These are phyloP conservation scores for Gamarada debralockiae DNA, from an alignment of 495 filamentous ascomycete species.

Conservation along the genomic window DNA sequence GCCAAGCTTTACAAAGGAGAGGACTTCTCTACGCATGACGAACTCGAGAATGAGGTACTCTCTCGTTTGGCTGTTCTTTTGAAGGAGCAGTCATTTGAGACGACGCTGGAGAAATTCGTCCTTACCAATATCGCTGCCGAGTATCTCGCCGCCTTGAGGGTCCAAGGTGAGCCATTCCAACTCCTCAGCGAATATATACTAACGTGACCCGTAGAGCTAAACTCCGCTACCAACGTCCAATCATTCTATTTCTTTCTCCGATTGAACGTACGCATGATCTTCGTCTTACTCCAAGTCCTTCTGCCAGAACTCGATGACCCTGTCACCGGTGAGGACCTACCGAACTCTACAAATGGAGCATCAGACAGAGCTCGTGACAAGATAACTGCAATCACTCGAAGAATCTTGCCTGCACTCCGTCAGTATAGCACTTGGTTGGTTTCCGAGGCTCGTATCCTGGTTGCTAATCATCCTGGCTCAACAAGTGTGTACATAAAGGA, in stretches of 20 bases:
- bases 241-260: constrained; percentile 71
- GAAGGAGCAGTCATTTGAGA: constrained; percentile 54
- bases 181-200: not conserved
- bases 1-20: constrained; percentile 74
- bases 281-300: constrained; percentile 70
- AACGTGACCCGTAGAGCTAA: constrained; percentile 29
- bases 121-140: constrained; percentile 85
- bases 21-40: constrained; percentile 66
- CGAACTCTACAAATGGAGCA: constrained; percentile 27
- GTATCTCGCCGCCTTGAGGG: constrained; percentile 57
- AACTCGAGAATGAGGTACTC: constrained; percentile 83
- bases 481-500: constrained; percentile 41
- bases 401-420: constrained; percentile 65
- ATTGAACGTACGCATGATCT: constrained; percentile 79
- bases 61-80: constrained; percentile 69
- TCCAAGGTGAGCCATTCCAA: constrained; percentile 45
- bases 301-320: constrained; percentile 60
- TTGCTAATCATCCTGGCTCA: constrained; percentile 47
- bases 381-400: constrained; percentile 58
- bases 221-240: constrained; percentile 30
- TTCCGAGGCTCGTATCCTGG: constrained; percentile 43
- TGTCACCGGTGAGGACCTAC: constrained; percentile 41
- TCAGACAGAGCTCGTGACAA: constrained; percentile 40
- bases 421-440: constrained; percentile 73
- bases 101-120: constrained; percentile 71